phyloP scores from a whole-genome alignment of 371 early-diverging fungal genomes.

The Funneliformis caledonium region DNA sequence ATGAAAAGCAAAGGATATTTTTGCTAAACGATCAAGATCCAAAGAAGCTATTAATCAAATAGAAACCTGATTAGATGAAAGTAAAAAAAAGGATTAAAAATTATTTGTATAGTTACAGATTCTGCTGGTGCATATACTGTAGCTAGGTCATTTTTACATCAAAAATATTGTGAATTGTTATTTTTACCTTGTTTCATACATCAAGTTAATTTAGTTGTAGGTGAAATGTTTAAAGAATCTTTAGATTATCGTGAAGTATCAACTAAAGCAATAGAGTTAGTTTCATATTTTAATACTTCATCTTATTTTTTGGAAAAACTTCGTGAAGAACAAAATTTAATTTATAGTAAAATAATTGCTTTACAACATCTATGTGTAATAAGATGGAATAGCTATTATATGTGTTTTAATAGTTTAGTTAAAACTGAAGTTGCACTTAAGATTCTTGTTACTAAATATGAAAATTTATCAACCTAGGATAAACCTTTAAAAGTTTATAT shows the following conservation, averaged over 20 bases:
- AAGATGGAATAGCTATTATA: constrained; percentile 4
- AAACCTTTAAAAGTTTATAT: background rate
- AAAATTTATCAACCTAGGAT: background rate
- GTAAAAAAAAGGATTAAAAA: background rate
- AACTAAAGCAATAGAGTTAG: constrained; percentile 18
- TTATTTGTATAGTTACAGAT: constrained; percentile 15
- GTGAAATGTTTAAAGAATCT: constrained; percentile 34
- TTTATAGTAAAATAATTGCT: background rate
- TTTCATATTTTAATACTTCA: constrained; percentile 2
- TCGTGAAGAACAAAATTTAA: background rate
- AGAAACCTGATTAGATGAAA: background rate
- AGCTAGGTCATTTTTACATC: background rate
- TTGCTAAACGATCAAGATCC: background rate
- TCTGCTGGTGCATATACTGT: background rate
- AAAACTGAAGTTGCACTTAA: constrained; percentile 17
- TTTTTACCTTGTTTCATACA: constrained; percentile 26
- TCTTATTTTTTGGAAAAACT: constrained; percentile 29
- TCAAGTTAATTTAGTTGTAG: constrained; percentile 22
- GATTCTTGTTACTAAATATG: constrained; percentile 18
- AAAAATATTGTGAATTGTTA: constrained; percentile 1
- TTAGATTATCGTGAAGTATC: background rate
- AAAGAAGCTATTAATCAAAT: background rate
- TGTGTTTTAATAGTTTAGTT: constrained; percentile 18
- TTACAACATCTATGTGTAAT: background rate
- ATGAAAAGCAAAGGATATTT: background rate